These are phyloP conservation scores for Solanum gandarillasii DNA, from an alignment of 257 asterid genomes.

Conservation along the genomic window DNA sequence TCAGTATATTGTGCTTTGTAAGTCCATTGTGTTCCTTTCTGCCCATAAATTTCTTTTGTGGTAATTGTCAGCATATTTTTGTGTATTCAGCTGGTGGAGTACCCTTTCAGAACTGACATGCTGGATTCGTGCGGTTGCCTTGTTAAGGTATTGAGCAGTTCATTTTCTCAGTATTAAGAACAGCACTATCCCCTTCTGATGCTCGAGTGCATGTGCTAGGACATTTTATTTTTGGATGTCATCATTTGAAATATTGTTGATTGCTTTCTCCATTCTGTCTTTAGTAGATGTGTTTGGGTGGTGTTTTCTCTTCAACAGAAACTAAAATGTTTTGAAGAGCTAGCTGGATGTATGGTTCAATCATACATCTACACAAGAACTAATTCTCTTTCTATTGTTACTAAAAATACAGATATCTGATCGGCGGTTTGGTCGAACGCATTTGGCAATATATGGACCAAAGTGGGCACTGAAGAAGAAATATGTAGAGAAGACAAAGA, in stretches of 20 bases:
- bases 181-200: background rate
- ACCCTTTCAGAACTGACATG: conserved; percentile 81
- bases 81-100: conserved; percentile 67
- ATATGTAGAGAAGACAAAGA: conserved; percentile 11
- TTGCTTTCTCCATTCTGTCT: background rate
- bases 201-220: background rate
- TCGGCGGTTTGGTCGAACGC: conserved; percentile 93
- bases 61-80: background rate
- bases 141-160: conserved; percentile 41
- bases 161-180: background rate
- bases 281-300: background rate
- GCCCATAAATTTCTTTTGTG: background rate
- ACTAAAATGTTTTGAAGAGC: background rate
- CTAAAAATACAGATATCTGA: conserved; percentile 66
- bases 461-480: conserved; percentile 79
- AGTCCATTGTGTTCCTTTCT: background rate
- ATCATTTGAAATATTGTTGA: background rate
- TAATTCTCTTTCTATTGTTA: background rate
- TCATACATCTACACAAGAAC: background rate
- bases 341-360: background rate
- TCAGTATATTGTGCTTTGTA: background rate
- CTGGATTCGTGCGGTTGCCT: conserved; percentile 69
- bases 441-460: conserved; percentile 93
- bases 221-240: background rate
- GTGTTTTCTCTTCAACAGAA: background rate